A percentile compares a stretch with the other conserved stretches of the same genome.
These are phyloP conservation scores for Lepidopterella palustris DNA, from an alignment of 495 filamentous ascomycete genomes.

Conservation along the genomic window DNA sequence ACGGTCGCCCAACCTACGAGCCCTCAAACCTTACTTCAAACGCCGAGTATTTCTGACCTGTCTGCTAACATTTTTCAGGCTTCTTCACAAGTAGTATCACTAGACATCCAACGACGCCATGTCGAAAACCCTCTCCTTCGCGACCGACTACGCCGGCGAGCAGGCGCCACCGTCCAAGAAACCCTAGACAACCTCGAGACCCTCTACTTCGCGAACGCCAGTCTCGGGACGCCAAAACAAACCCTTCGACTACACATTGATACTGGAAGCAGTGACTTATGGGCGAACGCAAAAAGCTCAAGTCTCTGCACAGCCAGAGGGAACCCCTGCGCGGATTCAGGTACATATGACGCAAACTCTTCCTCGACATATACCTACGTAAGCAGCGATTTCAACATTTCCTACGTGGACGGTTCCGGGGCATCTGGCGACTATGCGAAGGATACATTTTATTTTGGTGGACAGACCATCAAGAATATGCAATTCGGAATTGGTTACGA, in stretches of 20 bases:
- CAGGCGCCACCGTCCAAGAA: conserved; percentile 30
- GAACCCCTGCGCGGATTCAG: conserved; percentile 32
- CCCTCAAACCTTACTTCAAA: neutral
- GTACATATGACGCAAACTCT: conserved; percentile 53
- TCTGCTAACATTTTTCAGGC: conserved; percentile 6
- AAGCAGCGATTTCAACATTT: conserved; percentile 77
- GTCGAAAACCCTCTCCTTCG: conserved; percentile 31
- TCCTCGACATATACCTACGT: conserved; percentile 80
- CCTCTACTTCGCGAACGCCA: conserved; percentile 45
- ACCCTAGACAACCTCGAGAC: conserved; percentile 40
- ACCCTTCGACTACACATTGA: conserved; percentile 43
- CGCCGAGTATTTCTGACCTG: neutral
- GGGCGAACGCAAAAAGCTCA: conserved; percentile 68
- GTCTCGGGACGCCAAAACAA: conserved; percentile 43
- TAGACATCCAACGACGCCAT: conserved; percentile 36
- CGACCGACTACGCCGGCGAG: conserved; percentile 33
- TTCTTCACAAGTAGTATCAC: conserved; percentile 16
- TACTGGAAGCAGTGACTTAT: conserved; percentile 77
- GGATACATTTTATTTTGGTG: conserved; percentile 68
- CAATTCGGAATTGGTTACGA: conserved; percentile 84
- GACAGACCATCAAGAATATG: conserved; percentile 51
- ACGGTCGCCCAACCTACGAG: too few species aligned
- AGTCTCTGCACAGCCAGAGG: conserved; percentile 45
- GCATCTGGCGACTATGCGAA: conserved; percentile 77
- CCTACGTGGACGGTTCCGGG: conserved; percentile 80